Evolutionary conservation across 805 yeast species (phyloP).

Genomic region (Spencermartinsiella europaea): DNA sequence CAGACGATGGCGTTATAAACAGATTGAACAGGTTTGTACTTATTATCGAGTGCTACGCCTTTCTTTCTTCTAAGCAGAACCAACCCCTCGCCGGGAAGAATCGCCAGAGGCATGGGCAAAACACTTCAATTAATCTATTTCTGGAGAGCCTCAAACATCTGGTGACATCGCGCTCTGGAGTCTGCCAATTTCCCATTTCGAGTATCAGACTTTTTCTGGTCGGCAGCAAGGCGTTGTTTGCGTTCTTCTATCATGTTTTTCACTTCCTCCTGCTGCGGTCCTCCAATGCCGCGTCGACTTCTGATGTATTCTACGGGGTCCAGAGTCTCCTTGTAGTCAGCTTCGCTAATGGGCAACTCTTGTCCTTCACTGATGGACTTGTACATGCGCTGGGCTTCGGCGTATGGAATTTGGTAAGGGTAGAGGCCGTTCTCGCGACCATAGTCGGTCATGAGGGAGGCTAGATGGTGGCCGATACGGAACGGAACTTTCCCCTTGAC

Average conservation of each 20-base stretch:
- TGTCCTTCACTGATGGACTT: slow-evolving; percentile 4
- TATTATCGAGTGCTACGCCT: no score
- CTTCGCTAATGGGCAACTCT: slow-evolving; percentile 8
- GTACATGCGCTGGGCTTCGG: slow-evolving; percentile 7
- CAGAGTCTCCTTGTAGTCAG: slow-evolving; percentile 8
- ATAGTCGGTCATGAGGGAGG: slow-evolving; percentile 12
- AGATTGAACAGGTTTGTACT: no score
- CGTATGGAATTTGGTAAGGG: slow-evolving; percentile 11
- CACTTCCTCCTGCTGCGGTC: slow-evolving; percentile 12
- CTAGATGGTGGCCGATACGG: slow-evolving; percentile 13
- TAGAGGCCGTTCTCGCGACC: slow-evolving; percentile 9
- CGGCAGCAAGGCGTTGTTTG: neutral
- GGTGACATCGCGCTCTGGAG: no score
- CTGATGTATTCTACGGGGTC: slow-evolving; percentile 9
- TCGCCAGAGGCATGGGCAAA: no score
- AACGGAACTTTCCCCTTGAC: slow-evolving; percentile 11
- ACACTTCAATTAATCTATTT: no score
- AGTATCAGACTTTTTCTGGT: no score
- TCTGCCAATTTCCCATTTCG: no score
- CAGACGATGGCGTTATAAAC: no score
- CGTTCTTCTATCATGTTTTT: slow-evolving; percentile 7
- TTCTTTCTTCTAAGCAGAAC: no score
- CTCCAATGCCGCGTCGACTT: slow-evolving; percentile 12
- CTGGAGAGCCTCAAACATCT: no score
- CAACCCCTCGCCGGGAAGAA: no score